A percentile compares a stretch with the other conserved stretches of the same genome.
phyloP scores from a whole-genome alignment of 805 yeast species.

The Cyberlindnera maclurae region DNA sequence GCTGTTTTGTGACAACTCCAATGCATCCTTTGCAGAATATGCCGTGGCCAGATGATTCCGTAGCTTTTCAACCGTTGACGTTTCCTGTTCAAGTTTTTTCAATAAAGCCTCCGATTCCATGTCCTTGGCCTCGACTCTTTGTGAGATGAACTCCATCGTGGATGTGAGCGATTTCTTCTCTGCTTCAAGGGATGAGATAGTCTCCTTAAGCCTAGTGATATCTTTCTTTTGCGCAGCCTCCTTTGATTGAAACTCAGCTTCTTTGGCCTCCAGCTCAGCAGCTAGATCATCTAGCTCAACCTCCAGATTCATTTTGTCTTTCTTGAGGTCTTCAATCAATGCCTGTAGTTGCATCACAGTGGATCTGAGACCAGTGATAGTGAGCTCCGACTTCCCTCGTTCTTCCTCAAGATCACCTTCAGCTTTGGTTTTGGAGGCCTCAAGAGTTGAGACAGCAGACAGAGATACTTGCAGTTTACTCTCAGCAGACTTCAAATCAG shows the following conservation, averaged over 20 bases:
- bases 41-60: not conserved
- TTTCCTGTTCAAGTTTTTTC: conserved; percentile 10
- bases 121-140: conserved; percentile 24
- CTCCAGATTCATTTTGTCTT: conserved; percentile 10
- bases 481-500: not conserved
- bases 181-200: conserved; percentile 22
- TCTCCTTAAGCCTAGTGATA: conserved; percentile 21
- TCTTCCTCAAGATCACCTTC: conserved; percentile 3
- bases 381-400: not conserved
- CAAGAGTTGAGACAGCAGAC: not conserved
- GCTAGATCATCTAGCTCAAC: conserved; percentile 22
- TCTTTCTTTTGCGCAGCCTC: conserved; percentile 24
- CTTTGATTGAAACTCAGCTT: conserved; percentile 23
- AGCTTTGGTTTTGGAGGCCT: not conserved
- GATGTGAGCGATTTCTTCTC: conserved; percentile 28
- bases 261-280: conserved; percentile 20
- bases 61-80: conserved; percentile 7
- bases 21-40: conserved; percentile 1
- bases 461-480: not conserved
- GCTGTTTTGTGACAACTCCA: not conserved
- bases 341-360: conserved; percentile 1
- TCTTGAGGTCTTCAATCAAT: conserved; percentile 3
- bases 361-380: not conserved
- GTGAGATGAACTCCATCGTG: conserved; percentile 27
- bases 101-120: conserved; percentile 17